Conservation (phyloP, 805 yeast species). For the Barnettozyma wickerhamii region DNA sequence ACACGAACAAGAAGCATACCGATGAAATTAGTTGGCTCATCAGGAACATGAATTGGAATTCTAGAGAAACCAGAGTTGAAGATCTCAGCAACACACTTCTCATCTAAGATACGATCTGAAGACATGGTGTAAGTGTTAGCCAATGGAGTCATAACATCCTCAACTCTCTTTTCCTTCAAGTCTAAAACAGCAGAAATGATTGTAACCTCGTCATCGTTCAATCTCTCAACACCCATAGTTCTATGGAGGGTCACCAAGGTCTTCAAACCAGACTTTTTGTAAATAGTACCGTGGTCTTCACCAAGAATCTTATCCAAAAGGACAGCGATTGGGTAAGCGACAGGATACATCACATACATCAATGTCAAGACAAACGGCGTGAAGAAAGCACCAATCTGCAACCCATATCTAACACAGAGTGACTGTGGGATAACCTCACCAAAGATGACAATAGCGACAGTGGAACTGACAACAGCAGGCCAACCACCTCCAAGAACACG, state of each 20-base stretch:
- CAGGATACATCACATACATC: conserved; percentile 89
- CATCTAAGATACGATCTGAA: conserved; percentile 79
- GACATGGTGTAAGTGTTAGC: conserved; percentile 84
- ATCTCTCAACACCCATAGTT: conserved; percentile 92
- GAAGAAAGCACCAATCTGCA: conserved; percentile 85
- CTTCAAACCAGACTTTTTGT: conserved; percentile 88
- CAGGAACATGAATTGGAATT: conserved; percentile 89
- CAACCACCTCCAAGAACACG: conserved; percentile 95
- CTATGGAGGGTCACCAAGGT: conserved; percentile 89
- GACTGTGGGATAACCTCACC: conserved; percentile 98
- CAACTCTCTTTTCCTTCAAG: conserved; percentile 84
- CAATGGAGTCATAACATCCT: conserved; percentile 91
- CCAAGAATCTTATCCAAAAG: conserved; percentile 81
- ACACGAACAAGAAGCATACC: conserved; percentile 95
- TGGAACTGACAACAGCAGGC: conserved; percentile 93
- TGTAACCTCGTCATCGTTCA: conserved; percentile 93
- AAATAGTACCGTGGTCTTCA: conserved; percentile 94
- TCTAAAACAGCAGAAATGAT: conserved; percentile 92
- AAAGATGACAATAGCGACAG: conserved; percentile 86
- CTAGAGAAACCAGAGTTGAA: conserved; percentile 93
- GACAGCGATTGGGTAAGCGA: conserved; percentile 86
- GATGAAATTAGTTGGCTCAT: conserved; percentile 83
- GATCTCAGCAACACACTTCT: conserved; percentile 79
- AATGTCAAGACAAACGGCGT: conserved; percentile 80
- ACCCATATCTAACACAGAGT: conserved; percentile 87